These are phyloP conservation scores for Ceratocystis ficicola DNA, from an alignment of 2,329 filamentous ascomycete genomes.

Conservation along the genomic window DNA sequence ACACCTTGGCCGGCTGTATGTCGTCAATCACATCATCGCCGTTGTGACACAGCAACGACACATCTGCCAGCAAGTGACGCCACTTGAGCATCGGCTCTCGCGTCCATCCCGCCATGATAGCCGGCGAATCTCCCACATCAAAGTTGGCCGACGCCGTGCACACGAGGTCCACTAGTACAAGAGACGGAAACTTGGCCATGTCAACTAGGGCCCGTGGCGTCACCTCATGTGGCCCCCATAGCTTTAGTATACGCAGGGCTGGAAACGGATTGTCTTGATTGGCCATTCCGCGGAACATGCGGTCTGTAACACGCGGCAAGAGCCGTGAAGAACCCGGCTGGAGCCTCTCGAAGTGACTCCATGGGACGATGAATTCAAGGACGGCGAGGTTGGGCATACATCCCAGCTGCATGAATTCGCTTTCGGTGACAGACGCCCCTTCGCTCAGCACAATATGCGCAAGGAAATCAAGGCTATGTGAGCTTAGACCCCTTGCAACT, in stretches of 20 bases:
- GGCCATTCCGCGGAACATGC: constrained; percentile 37
- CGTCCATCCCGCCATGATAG: not conserved
- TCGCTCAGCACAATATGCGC: constrained; percentile 33
- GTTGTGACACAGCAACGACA: not conserved
- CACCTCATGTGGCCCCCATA: constrained; percentile 33
- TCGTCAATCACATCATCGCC: not conserved
- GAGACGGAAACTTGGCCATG: constrained; percentile 34
- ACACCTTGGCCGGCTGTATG: not conserved
- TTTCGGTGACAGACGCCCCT: constrained; percentile 29
- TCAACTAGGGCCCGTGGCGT: constrained; percentile 34
- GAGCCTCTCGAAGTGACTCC: constrained; percentile 7
- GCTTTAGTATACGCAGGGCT: constrained; percentile 35
- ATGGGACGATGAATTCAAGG: constrained; percentile 36
- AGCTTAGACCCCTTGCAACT: constrained; percentile 4
- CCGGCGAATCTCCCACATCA: not conserved
- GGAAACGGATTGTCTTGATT: constrained; percentile 35
- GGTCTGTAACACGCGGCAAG: constrained; percentile 35
- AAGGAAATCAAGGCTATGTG: constrained; percentile 32
- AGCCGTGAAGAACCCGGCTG: constrained; percentile 25
- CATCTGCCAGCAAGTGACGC: not conserved
- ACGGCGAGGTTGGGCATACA: constrained; percentile 37
- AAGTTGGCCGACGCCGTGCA: not conserved
- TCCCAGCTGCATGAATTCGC: constrained; percentile 34
- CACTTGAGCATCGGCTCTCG: not conserved
- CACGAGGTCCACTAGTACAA: constrained; percentile 34